Evolutionary conservation across 2,329 filamentous ascomycete species (phyloP).

Genomic region (Talaromyces sp.): DNA sequence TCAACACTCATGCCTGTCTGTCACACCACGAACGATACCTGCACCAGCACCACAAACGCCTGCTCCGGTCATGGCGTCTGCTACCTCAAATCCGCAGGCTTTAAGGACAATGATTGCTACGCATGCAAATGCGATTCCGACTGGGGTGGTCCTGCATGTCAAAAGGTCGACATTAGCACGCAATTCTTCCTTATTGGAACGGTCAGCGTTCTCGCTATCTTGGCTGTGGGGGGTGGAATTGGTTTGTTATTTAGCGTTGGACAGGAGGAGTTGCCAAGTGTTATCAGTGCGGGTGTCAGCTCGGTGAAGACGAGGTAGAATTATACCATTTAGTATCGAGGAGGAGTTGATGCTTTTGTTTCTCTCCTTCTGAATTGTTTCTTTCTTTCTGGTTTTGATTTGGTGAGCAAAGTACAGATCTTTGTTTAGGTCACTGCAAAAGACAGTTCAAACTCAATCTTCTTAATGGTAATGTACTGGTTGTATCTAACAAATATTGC

Average conservation of each 20-base stretch:
- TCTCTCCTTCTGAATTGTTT: background rate
- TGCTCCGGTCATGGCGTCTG: constrained; percentile 83
- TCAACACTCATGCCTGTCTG: constrained; percentile 64
- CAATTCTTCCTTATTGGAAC: constrained; percentile 83
- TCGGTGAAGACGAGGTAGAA: constrained; percentile 53
- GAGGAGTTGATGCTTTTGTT: background rate
- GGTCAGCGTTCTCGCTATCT: constrained; percentile 67
- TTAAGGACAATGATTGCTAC: constrained; percentile 61
- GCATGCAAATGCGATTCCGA: constrained; percentile 70
- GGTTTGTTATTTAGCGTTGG: constrained; percentile 79
- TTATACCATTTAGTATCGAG: background rate
- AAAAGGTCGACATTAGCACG: constrained; percentile 85
- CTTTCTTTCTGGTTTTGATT: background rate
- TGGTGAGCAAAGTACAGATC: background rate
- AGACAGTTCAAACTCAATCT: background rate
- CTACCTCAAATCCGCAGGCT: constrained; percentile 58
- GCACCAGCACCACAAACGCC: constrained; percentile 65
- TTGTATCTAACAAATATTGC: background rate
- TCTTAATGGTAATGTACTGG: background rate
- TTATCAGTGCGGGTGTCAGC: constrained; percentile 92
- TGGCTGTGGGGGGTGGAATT: constrained; percentile 66
- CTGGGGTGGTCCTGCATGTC: constrained; percentile 83
- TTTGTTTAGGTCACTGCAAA: background rate
- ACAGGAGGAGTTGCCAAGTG: constrained; percentile 81
- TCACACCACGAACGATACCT: constrained; percentile 67